Evolutionary conservation across 257 asterid genomes (phyloP), one percentile per base, ranked within the genome.

Genomic region (Jaltomata sinuosa): DNA sequence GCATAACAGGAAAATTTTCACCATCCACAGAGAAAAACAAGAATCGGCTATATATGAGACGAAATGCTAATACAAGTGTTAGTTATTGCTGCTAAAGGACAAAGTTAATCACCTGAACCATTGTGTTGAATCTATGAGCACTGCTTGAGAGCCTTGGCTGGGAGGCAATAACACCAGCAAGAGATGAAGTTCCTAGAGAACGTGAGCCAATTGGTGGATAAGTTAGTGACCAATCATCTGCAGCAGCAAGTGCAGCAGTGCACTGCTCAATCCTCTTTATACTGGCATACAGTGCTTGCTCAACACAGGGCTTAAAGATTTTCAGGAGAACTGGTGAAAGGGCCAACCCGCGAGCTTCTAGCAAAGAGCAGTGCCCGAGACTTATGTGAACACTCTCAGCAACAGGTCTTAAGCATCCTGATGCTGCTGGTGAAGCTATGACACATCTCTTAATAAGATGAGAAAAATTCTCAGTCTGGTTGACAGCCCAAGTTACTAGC

Each of bases 401-500:
- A 38, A 96, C 98, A 12, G 93, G 87, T 86, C 98, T 92, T 34
- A 96, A 88, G 42, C 95, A 89, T 4, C 99, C 99, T 0, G 98
- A 94, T 21, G 98, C 98, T 21, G 99, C 94, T 40, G 98, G 95
- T 1, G 89, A 91, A 1, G 96, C 99, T 49, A 94, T 83, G 21
- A 92, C 95, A 34, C 92, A 90, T 74, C 89, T 93, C 87, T 90
- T 91, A 81, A 94, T 86, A 12, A 92, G 93, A 84, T 83, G 88
- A 0, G 98, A 93, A 21, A 92, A 93, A 22, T 80, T 87, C 83
- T 93, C 93, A 0, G 97, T 90, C 61, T 91, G 96, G 65, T 89
- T 91, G 6, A 93, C 95, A 4, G 94, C 93, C 99, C 99, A 96
- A 10, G 97, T 87, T 10, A 96, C 99, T 1, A 96, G 93, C 87